Evolutionary conservation across 768 basidiomycete species (phyloP), one percentile per base, ranked within the genome.

Genomic region (Hygrocybe punicea): DNA sequence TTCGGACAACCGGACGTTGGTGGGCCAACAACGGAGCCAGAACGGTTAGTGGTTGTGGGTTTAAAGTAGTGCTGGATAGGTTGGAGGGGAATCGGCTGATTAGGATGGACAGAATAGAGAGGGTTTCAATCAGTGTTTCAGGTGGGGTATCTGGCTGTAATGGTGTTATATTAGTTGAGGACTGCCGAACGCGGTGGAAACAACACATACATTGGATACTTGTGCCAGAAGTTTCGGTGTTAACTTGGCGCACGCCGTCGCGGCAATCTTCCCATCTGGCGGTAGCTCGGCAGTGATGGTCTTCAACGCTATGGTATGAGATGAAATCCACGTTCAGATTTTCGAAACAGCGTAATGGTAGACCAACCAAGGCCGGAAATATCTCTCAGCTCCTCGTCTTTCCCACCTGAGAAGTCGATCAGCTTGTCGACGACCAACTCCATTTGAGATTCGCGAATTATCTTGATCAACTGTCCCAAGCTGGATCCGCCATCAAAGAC

Each of bases 271-370:
- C 52, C 89, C 86, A 61, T 90, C 89, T 5, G 84, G 82, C 8
- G 91, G 90, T 50, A 98, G 78, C 71, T 98, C 94, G 16, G 87
- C 82, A 4, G 94, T 93, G 62, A 98, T 94, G 3, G 93, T 96
- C 75, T 98, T 98, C 56, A 99, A 77, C 4, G 93, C 96, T 95
- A 63, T 29, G 29, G 8, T 95, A 63, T 29, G 29, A 29, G 29
- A 34, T 24, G 46, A 40, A 51, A 50, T 60, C 4, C 58, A 42
- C 16, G 56, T 51, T 1, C 33, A 10, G 25, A 7, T 42, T 5
- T 55, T 56, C 50, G 13, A 49, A 33, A 46, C 37, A 6, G 42
- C 47, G 36, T n/a, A 29, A 5, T 37, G 2, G 9, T 10, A 37
- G 40, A 61, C 81, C 56, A 51, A 97, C 95, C 96, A 55, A 98